phyloP scores from a whole-genome alignment of 192 early-diverging fungal genomes.

The Coemansia guatemalensis region DNA sequence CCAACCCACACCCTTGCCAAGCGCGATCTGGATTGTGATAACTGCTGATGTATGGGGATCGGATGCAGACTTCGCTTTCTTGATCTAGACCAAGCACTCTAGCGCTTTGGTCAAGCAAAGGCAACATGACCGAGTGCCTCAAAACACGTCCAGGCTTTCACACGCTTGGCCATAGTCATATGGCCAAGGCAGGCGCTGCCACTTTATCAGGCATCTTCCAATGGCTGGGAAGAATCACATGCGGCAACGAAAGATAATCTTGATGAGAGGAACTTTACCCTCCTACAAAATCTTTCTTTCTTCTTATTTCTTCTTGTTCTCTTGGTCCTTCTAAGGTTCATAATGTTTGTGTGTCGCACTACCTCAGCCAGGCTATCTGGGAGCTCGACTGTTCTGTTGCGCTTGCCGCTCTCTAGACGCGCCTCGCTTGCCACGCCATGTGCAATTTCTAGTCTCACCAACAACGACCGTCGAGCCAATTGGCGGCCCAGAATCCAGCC shows the following conservation, averaged over 20 bases:
- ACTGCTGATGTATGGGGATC: neutral
- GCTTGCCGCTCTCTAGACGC: neutral
- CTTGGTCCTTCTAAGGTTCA: neutral
- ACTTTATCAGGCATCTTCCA: neutral
- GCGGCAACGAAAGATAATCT: neutral
- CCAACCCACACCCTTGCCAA: neutral
- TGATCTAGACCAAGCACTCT: neutral
- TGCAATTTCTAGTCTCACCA: neutral
- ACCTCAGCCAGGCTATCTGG: neutral
- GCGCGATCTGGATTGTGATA: neutral
- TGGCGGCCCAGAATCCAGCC: neutral
- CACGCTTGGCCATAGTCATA: neutral
- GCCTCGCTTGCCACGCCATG: neutral
- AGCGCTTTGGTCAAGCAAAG: no score
- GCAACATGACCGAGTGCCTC: neutral
- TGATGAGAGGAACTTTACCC: neutral
- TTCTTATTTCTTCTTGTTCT: conserved; percentile 4
- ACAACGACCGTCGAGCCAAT: neutral
- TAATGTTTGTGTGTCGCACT: neutral
- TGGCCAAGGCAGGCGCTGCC: neutral
- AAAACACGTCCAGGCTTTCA: neutral
- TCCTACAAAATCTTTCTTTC: conserved; percentile 3
- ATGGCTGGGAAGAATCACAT: conserved; percentile 1
- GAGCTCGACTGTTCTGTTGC: neutral
- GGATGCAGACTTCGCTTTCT: neutral